phyloP scores from a whole-genome alignment of 805 yeast genomes.

The Debaryomyces tyrocola region DNA sequence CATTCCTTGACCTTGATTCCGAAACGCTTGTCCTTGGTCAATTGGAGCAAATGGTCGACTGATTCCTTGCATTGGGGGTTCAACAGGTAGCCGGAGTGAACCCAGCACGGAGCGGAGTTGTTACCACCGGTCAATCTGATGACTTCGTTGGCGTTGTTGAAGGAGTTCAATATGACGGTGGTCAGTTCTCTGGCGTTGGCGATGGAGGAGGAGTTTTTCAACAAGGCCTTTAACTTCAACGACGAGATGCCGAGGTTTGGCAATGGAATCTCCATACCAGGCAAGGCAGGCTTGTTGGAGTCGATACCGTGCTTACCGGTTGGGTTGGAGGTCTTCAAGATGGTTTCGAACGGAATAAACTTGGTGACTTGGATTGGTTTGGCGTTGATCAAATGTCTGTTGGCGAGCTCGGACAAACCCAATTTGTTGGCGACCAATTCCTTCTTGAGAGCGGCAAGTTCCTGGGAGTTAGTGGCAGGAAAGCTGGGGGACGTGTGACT shows the following conservation, averaged over 20 bases:
- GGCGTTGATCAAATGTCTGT: conserved; percentile 74
- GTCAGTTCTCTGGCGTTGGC: conserved; percentile 81
- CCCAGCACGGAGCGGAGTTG: conserved; percentile 77
- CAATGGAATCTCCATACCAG: conserved; percentile 74
- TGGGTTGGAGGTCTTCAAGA: conserved; percentile 63
- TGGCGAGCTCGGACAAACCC: conserved; percentile 77
- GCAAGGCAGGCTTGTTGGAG: conserved; percentile 62
- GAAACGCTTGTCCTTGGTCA: conserved; percentile 66
- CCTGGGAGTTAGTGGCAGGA: conserved; percentile 50
- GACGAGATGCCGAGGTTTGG: conserved; percentile 72
- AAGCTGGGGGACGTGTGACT: conserved; percentile 63
- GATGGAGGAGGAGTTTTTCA: conserved; percentile 43
- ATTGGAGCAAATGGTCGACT: conserved; percentile 54
- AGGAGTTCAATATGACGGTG: conserved; percentile 55
- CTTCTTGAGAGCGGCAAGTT: conserved; percentile 39
- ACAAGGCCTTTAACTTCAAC: conserved; percentile 62
- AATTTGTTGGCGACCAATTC: conserved; percentile 65
- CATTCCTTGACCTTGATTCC: conserved; percentile 68
- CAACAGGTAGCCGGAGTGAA: conserved; percentile 74
- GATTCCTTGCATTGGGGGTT: conserved; percentile 46
- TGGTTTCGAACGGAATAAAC: conserved; percentile 67
- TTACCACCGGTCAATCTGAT: conserved; percentile 82
- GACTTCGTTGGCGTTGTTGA: conserved; percentile 48
- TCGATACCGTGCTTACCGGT: conserved; percentile 69
- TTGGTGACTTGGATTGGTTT: conserved; percentile 72